Percentiles rank a stretch among this genome's conserved stretches.
These are phyloP conservation scores for Gaeumannomyces sp. DNA, from an alignment of 2,329 filamentous ascomycete genomes.

Conservation along the genomic window DNA sequence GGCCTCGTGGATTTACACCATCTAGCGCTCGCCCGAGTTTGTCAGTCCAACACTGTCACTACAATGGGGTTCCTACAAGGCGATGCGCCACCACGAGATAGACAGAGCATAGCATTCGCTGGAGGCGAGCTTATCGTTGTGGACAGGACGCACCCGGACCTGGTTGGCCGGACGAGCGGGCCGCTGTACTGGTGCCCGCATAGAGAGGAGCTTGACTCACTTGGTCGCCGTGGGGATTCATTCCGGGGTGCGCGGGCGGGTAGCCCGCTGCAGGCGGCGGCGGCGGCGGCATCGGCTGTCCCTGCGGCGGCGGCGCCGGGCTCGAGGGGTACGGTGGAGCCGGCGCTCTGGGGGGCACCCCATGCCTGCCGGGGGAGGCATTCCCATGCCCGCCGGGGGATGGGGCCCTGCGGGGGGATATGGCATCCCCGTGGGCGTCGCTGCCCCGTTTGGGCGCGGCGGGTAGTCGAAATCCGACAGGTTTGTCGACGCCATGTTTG, in stretches of 20 bases:
- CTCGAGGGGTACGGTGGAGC: neutral
- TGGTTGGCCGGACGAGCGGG: no score
- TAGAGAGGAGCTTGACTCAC: constrained; percentile 16
- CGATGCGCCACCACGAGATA: neutral
- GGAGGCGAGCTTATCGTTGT: constrained; percentile 2
- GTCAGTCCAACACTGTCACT: neutral
- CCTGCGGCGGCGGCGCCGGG: neutral
- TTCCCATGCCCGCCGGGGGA: neutral
- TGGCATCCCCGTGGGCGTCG: constrained; percentile 11
- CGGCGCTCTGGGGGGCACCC: no score
- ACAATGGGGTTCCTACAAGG: no score
- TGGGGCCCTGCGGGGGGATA: constrained; percentile 10
- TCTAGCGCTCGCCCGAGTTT: constrained; percentile 10
- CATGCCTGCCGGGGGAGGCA: neutral
- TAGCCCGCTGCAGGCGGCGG: neutral
- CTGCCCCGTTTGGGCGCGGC: constrained; percentile 18
- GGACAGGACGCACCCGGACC: constrained; percentile 15
- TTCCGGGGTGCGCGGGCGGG: neutral
- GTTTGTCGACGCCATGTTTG: constrained; percentile 27
- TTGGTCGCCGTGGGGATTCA: constrained; percentile 14
- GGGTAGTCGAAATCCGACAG: constrained; percentile 27
- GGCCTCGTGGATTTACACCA: constrained; percentile 11
- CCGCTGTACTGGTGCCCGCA: neutral
- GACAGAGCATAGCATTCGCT: neutral
- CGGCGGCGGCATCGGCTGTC: neutral